Evolutionary conservation across 108 stramenopile species (phyloP).

Genomic region (Bacterosira constricta): DNA sequence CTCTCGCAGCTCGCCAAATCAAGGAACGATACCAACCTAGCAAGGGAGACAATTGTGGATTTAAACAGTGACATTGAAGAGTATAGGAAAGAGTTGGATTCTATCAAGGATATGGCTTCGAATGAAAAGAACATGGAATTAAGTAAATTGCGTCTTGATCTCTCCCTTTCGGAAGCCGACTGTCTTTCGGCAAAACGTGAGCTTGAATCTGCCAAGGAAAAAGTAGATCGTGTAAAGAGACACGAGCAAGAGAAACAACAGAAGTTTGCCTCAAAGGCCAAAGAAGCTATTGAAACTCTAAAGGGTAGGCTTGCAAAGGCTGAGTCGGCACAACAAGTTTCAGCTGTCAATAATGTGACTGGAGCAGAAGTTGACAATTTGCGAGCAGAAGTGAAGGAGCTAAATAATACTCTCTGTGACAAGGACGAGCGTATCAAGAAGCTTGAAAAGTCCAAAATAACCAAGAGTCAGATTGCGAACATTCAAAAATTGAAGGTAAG

Average conservation of each 20-base stretch:
- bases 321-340: neutral
- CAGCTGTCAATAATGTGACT: neutral
- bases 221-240: slow-evolving; percentile 22
- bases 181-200: slow-evolving; percentile 44
- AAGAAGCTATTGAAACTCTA: slow-evolving; percentile 19
- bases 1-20: slow-evolving; percentile 17
- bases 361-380: slow-evolving; percentile 12
- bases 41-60: slow-evolving; percentile 37
- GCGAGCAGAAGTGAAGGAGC: slow-evolving; percentile 46
- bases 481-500: slow-evolving; percentile 82
- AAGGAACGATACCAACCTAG: slow-evolving; percentile 33
- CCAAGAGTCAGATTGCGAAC: slow-evolving; percentile 71
- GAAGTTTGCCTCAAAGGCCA: slow-evolving; percentile 35
- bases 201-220: slow-evolving; percentile 38
- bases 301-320: slow-evolving; percentile 10
- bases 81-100: slow-evolving; percentile 32
- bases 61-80: slow-evolving; percentile 40
- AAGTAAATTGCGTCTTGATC: slow-evolving; percentile 26
- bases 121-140: slow-evolving; percentile 41
- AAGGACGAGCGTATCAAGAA: slow-evolving; percentile 84
- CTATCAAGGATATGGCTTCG: slow-evolving; percentile 19
- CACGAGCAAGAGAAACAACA: slow-evolving; percentile 39
- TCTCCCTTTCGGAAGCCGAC: slow-evolving; percentile 26
- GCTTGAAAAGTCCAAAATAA: slow-evolving; percentile 72
- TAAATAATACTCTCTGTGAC: slow-evolving; percentile 42